Conservation (phyloP, 257 asterid species). For the Thymus quinquecostatus region DNA sequence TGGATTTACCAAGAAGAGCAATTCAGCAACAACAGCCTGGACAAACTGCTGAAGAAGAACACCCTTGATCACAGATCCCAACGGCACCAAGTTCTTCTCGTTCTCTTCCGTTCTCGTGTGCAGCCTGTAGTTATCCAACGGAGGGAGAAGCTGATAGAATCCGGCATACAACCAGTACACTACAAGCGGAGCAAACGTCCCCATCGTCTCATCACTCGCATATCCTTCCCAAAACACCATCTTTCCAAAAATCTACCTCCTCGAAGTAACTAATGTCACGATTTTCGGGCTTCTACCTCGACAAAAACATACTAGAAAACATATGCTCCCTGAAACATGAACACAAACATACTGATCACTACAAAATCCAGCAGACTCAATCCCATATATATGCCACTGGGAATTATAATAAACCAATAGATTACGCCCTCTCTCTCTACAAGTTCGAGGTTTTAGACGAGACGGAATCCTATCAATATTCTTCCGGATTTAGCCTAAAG, state of each 20-base stretch:
- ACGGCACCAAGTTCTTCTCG: slow-evolving; percentile 71
- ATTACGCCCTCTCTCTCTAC: no score
- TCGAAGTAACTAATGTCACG: slow-evolving; percentile 7
- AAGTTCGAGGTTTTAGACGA: no score
- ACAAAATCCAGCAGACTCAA: slow-evolving; percentile 8
- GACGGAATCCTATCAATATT: background rate
- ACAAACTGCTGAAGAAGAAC: slow-evolving; percentile 76
- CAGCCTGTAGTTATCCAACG: slow-evolving; percentile 73
- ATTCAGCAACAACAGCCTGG: slow-evolving; percentile 73
- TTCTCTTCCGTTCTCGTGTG: slow-evolving; percentile 74
- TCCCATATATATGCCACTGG: background rate
- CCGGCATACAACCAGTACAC: slow-evolving; percentile 92
- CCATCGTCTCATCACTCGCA: slow-evolving; percentile 83
- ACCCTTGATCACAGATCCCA: slow-evolving; percentile 69
- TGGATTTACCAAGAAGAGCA: slow-evolving; percentile 73
- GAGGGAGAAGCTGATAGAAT: slow-evolving; percentile 78
- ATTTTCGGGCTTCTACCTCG: slow-evolving; percentile 42
- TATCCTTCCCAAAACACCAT: slow-evolving; percentile 94
- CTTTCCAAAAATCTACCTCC: slow-evolving; percentile 27
- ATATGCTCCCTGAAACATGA: slow-evolving; percentile 34
- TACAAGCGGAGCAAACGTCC: slow-evolving; percentile 86
- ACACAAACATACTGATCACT: slow-evolving; percentile 27
- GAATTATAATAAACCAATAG: no score
- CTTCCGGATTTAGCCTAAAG: background rate
- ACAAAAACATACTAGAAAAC: slow-evolving; percentile 30